Base-by-base conservation (phyloP, 805 yeast species). In the Candida quercuum region DNA sequence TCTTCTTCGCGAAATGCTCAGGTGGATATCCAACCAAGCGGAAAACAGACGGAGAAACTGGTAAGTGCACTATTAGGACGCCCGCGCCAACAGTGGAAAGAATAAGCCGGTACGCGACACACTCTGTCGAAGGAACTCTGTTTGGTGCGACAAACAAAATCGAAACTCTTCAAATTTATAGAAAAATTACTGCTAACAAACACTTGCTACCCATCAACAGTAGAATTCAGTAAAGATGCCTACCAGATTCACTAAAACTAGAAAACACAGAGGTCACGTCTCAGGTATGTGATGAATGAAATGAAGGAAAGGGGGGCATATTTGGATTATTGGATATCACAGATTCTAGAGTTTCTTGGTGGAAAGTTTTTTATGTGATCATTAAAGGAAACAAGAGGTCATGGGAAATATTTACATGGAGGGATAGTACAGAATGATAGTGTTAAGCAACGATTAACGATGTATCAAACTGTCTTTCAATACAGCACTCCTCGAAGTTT, bases 261-360 rank as follows among this genome's bases (percentile, higher is more conserved):
- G 99, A 86, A 93, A 93, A 81, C 96, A 87, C 85, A 88, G 99
- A 86, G 99, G 99, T 78, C 83, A 93, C 95, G 98, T 93, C 74
- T 86, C 97, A 70, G 95, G 94, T 86, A 85, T 78, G 94, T 79
- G 61, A 39, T 32, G 10, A 16, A 7, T 5, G 4, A 13, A 17
- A 13, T 19, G 16, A 13, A 14, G 14, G n/a, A 15, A 6, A 14
- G n/a, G 18, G 6, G 18, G 12, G 14, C 19, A 27, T 6, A 27
- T 10, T 14, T 27, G 17, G 30, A 15, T 14, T 27, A 15, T 6
- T 27, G 6, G 10, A 4, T 6, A 10, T 14, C 15, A 19, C 10
- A n/a, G 18, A 19, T 12, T 13, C 8, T 13, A n/a, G 5, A 29
- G 14, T 10, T 15, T 27, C 8, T 19, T 11, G 21, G 20, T 17